A percentile compares a stretch with the other conserved stretches of the same genome.
phyloP scores from a whole-genome alignment of 2,329 filamentous ascomycete species.

The Arachnomyces sp. region DNA sequence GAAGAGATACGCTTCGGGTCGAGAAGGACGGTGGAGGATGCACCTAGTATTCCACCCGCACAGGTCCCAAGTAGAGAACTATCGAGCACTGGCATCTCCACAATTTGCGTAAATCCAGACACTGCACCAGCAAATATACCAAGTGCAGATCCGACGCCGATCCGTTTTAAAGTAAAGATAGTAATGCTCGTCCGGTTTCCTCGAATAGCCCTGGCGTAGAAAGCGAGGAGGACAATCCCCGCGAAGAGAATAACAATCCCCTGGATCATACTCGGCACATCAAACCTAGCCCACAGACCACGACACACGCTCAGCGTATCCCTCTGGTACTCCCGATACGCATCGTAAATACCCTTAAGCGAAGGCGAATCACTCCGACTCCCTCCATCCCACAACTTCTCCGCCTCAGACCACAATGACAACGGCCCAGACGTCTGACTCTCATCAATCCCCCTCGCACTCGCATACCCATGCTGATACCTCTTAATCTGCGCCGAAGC shows the following conservation, averaged over 20 bases:
- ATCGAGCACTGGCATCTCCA: constrained; percentile 26
- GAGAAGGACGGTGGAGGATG: constrained; percentile 32
- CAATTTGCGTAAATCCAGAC: constrained; percentile 16
- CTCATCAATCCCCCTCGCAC: constrained; percentile 60
- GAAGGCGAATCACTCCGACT: constrained; percentile 30
- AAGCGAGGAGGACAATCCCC: constrained; percentile 59
- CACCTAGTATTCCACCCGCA: constrained; percentile 38
- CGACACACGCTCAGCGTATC: constrained; percentile 74
- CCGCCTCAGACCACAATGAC: constrained; percentile 53
- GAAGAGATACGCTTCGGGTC: constrained; percentile 33
- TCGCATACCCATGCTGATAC: constrained; percentile 78
- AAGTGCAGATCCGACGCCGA: constrained; percentile 40
- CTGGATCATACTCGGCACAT: constrained; percentile 73
- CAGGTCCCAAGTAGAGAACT: constrained; percentile 32
- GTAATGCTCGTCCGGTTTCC: constrained; percentile 48
- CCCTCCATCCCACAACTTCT: constrained; percentile 43
- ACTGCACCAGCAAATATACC: constrained; percentile 30
- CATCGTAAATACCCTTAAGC: constrained; percentile 40
- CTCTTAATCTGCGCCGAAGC: constrained; percentile 77
- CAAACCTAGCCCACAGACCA: constrained; percentile 83
- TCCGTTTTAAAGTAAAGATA: constrained; percentile 44
- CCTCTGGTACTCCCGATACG: constrained; percentile 65
- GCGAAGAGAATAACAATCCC: constrained; percentile 64
- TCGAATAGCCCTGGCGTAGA: constrained; percentile 58
- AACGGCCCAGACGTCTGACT: constrained; percentile 48